Conservation (phyloP, 768 basidiomycete species). For the Sistotremastrum niveocremeum region DNA sequence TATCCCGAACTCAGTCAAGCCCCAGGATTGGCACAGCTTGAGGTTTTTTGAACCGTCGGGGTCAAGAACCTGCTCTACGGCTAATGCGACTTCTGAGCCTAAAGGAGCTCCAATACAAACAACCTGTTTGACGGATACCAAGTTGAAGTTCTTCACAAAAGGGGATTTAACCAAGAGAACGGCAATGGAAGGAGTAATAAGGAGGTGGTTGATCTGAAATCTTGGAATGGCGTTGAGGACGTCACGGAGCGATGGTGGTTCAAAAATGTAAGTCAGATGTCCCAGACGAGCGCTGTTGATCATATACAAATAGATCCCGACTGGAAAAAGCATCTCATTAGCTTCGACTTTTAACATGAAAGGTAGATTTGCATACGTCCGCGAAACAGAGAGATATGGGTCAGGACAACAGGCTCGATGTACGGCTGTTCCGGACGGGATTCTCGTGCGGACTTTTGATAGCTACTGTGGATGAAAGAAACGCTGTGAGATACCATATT, state of each 20-base stretch:
- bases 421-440: background rate
- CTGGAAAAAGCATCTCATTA: background rate
- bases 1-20: too few species aligned
- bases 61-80: slow-evolving; percentile 13
- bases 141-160: slow-evolving; percentile 20
- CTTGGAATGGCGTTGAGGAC: background rate
- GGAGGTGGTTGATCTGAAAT: background rate
- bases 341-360: background rate
- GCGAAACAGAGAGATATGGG: background rate
- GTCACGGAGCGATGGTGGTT: background rate
- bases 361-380: background rate
- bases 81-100: slow-evolving; percentile 14
- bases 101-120: slow-evolving; percentile 25
- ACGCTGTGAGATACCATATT: background rate
- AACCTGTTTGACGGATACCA: slow-evolving; percentile 18
- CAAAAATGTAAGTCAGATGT: background rate
- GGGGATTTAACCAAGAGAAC: slow-evolving; percentile 21
- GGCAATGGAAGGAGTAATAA: slow-evolving; percentile 22
- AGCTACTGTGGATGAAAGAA: background rate
- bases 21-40: too few species aligned
- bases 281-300: background rate
- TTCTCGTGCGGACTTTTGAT: background rate
- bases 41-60: background rate
- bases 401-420: background rate
- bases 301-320: background rate